Evolutionary conservation across 495 filamentous ascomycete species (phyloP), one percentile per base, ranked within the genome.

Genomic region (Neurospora intermedia): DNA sequence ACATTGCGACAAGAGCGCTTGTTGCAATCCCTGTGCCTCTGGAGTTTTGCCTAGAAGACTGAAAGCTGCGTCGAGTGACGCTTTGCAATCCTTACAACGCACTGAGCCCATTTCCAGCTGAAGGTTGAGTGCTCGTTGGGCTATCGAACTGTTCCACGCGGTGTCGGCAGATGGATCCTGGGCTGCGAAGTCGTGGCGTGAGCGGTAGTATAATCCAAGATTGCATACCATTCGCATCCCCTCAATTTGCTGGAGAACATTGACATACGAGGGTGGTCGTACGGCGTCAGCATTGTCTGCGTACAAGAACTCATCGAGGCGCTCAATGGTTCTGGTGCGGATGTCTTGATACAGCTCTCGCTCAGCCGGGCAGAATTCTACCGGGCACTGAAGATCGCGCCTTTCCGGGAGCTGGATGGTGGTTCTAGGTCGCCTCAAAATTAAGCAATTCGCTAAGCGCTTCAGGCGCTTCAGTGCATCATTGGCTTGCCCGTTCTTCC

Each of bases 181-280:
- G 3, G 1, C 62, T 11, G 11, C 23, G 11, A 42, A 38, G 8
- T 78, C 72, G 23, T 77, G 78, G 18, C 81, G 66, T 27, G 23
- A 42, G 35, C 73, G 72, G 41, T 82, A 82, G 10, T 54, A 54
- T 6, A 81, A 69, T 6, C 85, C 82, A 3, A 85, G 74, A 69
- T 84, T 82, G 69, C 84, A 86, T 9, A 82, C 73, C 54, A 84
- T 74, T 6, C 84, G 76, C 72, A 87, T 71, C 20, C 77, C 74
- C 27, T 86, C 78, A 72, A 86, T 81, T 75, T 79, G 76, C 72
- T 86, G 81, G 31, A 85, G 69, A 6, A 81, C 80, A n/a, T 79
- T 84, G 10, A 82, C 71, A 40, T 72, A 84, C 0, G 69, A 73
- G 23, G 43, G 18, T 46, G 43, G 4, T 1, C 9, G 16, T 0